These are phyloP conservation scores for Bolboschoenus planiculmis DNA, from an alignment of 176 grass and related monocot genomes.

Conservation along the genomic window DNA sequence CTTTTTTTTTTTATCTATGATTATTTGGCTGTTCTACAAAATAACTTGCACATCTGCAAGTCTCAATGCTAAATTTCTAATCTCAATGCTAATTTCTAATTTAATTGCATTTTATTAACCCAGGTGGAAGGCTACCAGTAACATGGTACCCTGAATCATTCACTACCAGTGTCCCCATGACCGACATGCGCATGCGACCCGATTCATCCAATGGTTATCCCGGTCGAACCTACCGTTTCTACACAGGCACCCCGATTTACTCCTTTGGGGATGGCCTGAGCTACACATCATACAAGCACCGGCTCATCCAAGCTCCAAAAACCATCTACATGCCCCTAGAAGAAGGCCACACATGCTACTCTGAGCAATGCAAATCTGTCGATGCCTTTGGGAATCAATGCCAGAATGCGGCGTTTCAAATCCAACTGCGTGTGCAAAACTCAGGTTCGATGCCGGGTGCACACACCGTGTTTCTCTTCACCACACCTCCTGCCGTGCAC, in stretches of 20 bases:
- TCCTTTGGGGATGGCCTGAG: conserved; percentile 86
- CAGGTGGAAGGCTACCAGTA: conserved; percentile 80
- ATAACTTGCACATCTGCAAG: not conserved
- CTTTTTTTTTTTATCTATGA: not conserved
- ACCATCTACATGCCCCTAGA: conserved; percentile 52
- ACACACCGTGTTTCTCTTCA: conserved; percentile 84
- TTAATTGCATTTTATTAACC: not conserved
- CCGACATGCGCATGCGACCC: conserved; percentile 82
- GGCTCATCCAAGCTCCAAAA: conserved; percentile 44
- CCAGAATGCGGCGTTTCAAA: conserved; percentile 40
- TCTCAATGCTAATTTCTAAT: not conserved
- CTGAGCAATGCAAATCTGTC: conserved; percentile 48
- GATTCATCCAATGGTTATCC: conserved; percentile 52
- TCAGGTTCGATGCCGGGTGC: conserved; percentile 32
- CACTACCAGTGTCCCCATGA: conserved; percentile 59
- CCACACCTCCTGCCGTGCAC: conserved; percentile 67
- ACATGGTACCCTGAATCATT: conserved; percentile 86
- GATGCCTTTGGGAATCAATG: conserved; percentile 46
- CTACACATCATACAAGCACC: conserved; percentile 60
- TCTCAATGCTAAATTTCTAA: not conserved
- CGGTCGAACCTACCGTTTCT: conserved; percentile 89
- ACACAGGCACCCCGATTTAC: conserved; percentile 69
- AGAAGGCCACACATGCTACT: conserved; percentile 52
- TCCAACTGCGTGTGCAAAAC: conserved; percentile 52
- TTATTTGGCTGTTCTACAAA: not conserved